Evolutionary conservation across 306 rosid genomes (phyloP), one percentile per base, ranked within the genome.

Genomic region (Cucurbita ficifolia): DNA sequence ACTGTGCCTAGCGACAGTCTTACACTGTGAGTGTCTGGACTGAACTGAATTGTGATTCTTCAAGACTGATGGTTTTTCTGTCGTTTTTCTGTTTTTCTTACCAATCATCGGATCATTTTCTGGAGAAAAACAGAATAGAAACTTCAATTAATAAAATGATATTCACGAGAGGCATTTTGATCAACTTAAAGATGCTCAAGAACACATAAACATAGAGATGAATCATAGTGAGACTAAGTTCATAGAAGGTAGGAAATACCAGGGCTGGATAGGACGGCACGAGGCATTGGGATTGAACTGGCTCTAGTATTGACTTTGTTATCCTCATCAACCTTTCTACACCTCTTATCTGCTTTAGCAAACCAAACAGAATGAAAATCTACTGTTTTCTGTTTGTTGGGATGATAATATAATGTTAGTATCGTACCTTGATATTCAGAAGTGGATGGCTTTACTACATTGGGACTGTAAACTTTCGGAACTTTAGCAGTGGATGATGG

Each of bases 261-360:
- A 43, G 96, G 94, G 82, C 98, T 93, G 56, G 98, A 93, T 76
- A 93, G 62, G 73, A 90, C 88, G 43, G 96, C 98, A 10, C 98
- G 96, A 0, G 98, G 98, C 35, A 82, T 90, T 42, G 85, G 96
- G 63, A 90, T 79, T 14, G 89, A 50, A 73, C 84, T 53, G 53
- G 86, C 92, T 83, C 90, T 82, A 60, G 77, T 82, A 70, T 84
- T 81, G 48, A 81, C 79, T 80, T 51, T 86, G 70, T 70, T 14
- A 35, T 72, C 77, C 65, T 86, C 96, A 13, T 87, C 88, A 65
- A 21, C 51, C 21, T 22, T 64, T 70, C 61, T 62, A 19, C 36
- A 81, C 43, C 79, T 83, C 76, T 76, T 81, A 79, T 80, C 89
- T 73, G 60, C 62, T 77, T 54, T 83, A 76, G 82, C 36, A 55